phyloP scores from a whole-genome alignment of 148 eudicot species.

The Agrostemma githago region DNA sequence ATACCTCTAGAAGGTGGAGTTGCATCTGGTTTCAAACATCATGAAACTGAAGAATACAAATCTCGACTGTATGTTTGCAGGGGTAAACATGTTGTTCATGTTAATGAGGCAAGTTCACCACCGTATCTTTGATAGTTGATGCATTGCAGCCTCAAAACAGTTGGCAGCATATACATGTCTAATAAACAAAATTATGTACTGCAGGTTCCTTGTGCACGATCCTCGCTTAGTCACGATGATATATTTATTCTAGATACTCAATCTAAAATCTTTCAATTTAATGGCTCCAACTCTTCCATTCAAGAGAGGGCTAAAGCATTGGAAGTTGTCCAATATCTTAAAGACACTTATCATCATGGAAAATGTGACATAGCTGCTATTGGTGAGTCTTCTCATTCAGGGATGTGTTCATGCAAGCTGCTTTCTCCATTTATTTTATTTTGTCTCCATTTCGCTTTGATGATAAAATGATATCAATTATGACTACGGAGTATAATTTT shows the following conservation, averaged over 20 bases:
- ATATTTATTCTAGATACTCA: slow-evolving; percentile 90
- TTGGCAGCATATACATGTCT: slow-evolving; percentile 11
- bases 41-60: slow-evolving; percentile 60
- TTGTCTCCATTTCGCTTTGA: background rate
- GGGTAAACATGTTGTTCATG: slow-evolving; percentile 95
- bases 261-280: slow-evolving; percentile 85
- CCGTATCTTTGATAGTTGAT: slow-evolving; percentile 7
- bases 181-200: slow-evolving; percentile 18
- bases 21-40: slow-evolving; percentile 78
- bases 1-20: slow-evolving; percentile 91
- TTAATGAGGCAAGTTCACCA: slow-evolving; percentile 62
- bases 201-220: slow-evolving; percentile 92
- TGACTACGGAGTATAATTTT: background rate
- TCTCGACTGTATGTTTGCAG: slow-evolving; percentile 70
- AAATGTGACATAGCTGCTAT: slow-evolving; percentile 90
- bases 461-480: background rate
- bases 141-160: background rate
- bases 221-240: slow-evolving; percentile 93
- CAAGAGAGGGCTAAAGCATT: slow-evolving; percentile 99
- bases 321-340: slow-evolving; percentile 90
- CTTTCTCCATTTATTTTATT: too few relatives aligned
- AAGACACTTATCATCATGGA: slow-evolving; percentile 91
- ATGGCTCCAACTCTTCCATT: slow-evolving; percentile 86
- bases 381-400: slow-evolving; percentile 41
- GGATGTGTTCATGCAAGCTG: background rate